A percentile compares a stretch with the other conserved stretches of the same genome.
These are phyloP conservation scores for Kwoniella sp. DNA, from an alignment of 768 basidiomycete species.

Conservation along the genomic window DNA sequence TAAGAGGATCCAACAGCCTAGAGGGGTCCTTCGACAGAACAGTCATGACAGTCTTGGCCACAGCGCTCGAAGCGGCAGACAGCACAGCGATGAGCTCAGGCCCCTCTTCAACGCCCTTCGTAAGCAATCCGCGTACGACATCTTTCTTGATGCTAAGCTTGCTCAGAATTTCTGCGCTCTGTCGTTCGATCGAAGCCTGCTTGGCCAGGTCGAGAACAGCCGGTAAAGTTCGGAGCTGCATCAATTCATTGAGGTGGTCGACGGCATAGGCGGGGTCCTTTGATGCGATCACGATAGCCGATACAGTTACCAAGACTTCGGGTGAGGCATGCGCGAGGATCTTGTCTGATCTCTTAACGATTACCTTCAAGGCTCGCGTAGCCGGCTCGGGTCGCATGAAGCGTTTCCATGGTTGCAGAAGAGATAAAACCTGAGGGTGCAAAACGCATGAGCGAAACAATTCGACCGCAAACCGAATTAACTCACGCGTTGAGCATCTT, in stretches of 20 bases:
- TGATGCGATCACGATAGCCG: constrained; percentile 9
- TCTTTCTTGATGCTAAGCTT: constrained; percentile 10
- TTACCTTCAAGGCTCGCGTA: background rate
- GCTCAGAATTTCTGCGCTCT: background rate
- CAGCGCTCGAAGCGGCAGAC: background rate
- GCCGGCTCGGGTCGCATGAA: constrained; percentile 21
- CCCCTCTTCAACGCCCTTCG: background rate
- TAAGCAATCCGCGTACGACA: constrained; percentile 3
- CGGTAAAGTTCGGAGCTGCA: constrained; percentile 1
- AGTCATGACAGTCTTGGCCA: background rate
- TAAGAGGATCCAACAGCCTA: background rate
- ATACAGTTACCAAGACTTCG: constrained; percentile 1
- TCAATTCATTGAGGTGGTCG: constrained; percentile 14
- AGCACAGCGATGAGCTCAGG: constrained; percentile 7
- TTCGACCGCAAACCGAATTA: background rate
- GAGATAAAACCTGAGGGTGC: constrained; percentile 17
- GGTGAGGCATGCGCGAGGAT: background rate
- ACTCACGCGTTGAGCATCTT: constrained; percentile 18
- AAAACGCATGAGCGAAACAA: background rate
- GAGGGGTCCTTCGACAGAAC: constrained; percentile 2
- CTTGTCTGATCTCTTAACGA: constrained; percentile 15
- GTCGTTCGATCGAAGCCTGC: background rate
- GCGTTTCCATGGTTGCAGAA: constrained; percentile 30
- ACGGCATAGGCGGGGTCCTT: constrained; percentile 18
- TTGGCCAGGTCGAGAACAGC: background rate